Percentiles rank a stretch among this genome's conserved stretches.
phyloP scores from a whole-genome alignment of 2,329 filamentous ascomycete species.

The Ophiostoma pallidulum region DNA sequence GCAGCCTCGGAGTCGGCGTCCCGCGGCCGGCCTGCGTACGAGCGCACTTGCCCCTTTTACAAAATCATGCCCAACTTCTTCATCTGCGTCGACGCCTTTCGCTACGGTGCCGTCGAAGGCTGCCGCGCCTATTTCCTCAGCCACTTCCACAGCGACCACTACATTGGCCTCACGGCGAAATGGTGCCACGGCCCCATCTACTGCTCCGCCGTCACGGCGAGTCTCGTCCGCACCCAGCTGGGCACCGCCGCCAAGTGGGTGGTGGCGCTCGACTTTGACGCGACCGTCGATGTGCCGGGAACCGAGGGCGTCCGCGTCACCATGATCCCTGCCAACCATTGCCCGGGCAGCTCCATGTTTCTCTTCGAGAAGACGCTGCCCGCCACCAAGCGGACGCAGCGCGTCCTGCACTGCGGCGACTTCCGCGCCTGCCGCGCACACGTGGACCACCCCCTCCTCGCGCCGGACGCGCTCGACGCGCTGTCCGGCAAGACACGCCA shows the following conservation, averaged over 20 bases:
- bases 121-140: conserved; percentile 94
- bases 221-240: conserved; percentile 78
- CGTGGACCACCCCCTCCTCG: conserved; percentile 69
- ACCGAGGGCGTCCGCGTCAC: conserved; percentile 79
- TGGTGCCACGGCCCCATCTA: conserved; percentile 96
- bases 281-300: conserved; percentile 65
- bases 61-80: conserved; percentile 92
- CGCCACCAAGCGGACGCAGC: conserved; percentile 51
- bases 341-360: conserved; percentile 87
- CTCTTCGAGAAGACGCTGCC: conserved; percentile 70
- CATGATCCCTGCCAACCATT: conserved; percentile 96
- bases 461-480: conserved; percentile 62
- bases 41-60: conserved; percentile 93
- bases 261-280: conserved; percentile 75
- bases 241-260: conserved; percentile 80
- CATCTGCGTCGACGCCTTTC: conserved; percentile 92
- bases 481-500: conserved; percentile 58
- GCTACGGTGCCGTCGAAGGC: conserved; percentile 85
- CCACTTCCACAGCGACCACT: conserved; percentile 97
- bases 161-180: conserved; percentile 76
- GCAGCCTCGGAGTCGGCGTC: conserved; percentile 70
- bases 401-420: conserved; percentile 90
- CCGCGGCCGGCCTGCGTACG: conserved; percentile 75
- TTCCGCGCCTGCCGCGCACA: conserved; percentile 86
- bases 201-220: conserved; percentile 86